These are phyloP conservation scores for Rhynchosporium graminicola DNA, from an alignment of 2,329 filamentous ascomycete species.

Conservation along the genomic window DNA sequence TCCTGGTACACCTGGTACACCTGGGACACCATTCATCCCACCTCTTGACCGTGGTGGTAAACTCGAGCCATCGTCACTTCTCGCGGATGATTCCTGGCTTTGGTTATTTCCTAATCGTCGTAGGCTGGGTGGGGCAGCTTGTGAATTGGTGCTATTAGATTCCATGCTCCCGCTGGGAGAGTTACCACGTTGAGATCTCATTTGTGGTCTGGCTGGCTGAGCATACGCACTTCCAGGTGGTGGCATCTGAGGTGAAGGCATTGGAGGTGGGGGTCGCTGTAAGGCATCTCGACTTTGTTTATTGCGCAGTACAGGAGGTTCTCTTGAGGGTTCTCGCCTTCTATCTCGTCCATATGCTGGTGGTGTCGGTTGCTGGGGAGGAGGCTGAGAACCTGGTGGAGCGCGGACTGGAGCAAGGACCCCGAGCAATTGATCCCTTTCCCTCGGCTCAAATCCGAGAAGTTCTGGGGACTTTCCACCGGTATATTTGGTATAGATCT, in stretches of 20 bases:
- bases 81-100: constrained; percentile 40
- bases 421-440: constrained; percentile 74
- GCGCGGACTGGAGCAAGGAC: constrained; percentile 39
- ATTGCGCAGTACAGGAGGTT: constrained; percentile 30
- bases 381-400: constrained; percentile 26
- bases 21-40: constrained; percentile 36
- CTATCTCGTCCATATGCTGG: constrained; percentile 33
- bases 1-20: constrained; percentile 33
- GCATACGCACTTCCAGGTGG: constrained; percentile 25
- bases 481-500: constrained; percentile 96
- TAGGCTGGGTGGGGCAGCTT: constrained; percentile 31
- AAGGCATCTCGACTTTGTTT: constrained; percentile 38
- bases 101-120: constrained; percentile 37
- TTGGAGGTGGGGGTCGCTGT: constrained; percentile 32
- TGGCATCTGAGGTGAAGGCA: constrained; percentile 27
- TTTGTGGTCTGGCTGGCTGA: constrained; percentile 33
- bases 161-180: constrained; percentile 37
- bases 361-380: constrained; percentile 26
- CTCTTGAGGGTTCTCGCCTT: constrained; percentile 34
- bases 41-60: constrained; percentile 39
- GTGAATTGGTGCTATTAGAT: constrained; percentile 24
- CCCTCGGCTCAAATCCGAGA: constrained; percentile 77
- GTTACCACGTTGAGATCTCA: constrained; percentile 34
- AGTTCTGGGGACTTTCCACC: constrained; percentile 79
- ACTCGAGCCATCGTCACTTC: constrained; percentile 36